Evolutionary conservation across 2,329 filamentous ascomycete genomes (phyloP).

Genomic region (Diaporthe amygdali): DNA sequence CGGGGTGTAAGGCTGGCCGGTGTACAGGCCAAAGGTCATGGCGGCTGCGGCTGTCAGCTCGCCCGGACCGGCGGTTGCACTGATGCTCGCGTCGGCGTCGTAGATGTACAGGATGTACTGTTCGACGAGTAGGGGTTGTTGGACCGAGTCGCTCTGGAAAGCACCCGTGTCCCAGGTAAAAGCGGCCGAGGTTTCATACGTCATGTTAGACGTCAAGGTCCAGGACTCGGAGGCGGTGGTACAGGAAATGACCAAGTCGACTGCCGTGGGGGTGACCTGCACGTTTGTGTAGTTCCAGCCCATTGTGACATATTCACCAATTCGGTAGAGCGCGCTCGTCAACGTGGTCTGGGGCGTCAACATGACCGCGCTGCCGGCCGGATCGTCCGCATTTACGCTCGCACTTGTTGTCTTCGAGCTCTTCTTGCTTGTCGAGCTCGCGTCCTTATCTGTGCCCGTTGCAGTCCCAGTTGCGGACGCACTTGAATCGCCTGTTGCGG

Average conservation of each 20-base stretch:
- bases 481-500: conserved; percentile 30
- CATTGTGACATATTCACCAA: conserved; percentile 64
- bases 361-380: conserved; percentile 58
- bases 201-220: conserved; percentile 69
- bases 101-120: conserved; percentile 68
- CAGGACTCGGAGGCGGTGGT: conserved; percentile 57
- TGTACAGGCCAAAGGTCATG: conserved; percentile 66
- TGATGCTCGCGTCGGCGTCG: conserved; percentile 59
- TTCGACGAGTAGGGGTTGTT: conserved; percentile 53
- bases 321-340: conserved; percentile 60
- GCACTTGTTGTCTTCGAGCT: conserved; percentile 28
- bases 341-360: conserved; percentile 52
- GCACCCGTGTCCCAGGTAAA: conserved; percentile 64
- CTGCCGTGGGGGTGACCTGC: conserved; percentile 60
- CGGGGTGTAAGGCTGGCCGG: conserved; percentile 54
- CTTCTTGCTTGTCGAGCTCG: conserved; percentile 30
- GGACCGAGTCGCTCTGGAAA: conserved; percentile 51
- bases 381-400: conserved; percentile 49
- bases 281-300: conserved; percentile 71
- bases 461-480: conserved; percentile 24
- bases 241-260: conserved; percentile 66
- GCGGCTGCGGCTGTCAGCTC: conserved; percentile 56
- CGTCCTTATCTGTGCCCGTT: conserved; percentile 34
- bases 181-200: conserved; percentile 53
- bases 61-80: conserved; percentile 57